These are phyloP conservation scores for Penicillium lagena DNA, from an alignment of 495 filamentous ascomycete genomes.

Conservation along the genomic window DNA sequence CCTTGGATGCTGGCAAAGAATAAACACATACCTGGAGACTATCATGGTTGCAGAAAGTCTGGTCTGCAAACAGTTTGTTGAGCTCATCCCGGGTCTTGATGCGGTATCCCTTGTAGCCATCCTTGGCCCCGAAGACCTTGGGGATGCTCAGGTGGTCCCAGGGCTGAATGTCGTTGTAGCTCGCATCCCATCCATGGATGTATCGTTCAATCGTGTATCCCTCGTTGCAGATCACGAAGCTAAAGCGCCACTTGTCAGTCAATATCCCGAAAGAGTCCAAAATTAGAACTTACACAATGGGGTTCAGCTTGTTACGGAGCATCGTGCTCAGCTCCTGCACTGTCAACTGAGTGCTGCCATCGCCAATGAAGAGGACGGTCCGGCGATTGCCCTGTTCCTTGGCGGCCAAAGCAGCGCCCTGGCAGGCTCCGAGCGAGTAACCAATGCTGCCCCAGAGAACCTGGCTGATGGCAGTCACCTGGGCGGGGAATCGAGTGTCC, in stretches of 20 bases:
- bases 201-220: conserved; percentile 53
- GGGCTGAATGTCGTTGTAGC: conserved; percentile 71
- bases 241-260: conserved; percentile 11
- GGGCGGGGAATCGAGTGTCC: conserved; percentile 74
- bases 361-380: conserved; percentile 80
- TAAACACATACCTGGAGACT: conserved; percentile 35
- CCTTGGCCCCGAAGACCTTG: conserved; percentile 58
- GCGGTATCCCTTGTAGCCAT: conserved; percentile 56
- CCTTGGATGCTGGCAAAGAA: too few relatives aligned
- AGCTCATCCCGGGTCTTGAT: conserved; percentile 68
- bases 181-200: conserved; percentile 58
- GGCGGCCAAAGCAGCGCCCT: conserved; percentile 67
- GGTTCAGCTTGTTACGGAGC: conserved; percentile 66
- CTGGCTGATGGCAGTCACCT: conserved; percentile 72
- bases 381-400: conserved; percentile 56
- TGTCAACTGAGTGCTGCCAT: conserved; percentile 81
- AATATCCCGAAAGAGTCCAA: neutral
- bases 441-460: conserved; percentile 88
- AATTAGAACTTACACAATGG: conserved; percentile 59
- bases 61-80: conserved; percentile 57
- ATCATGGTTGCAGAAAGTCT: conserved; percentile 50
- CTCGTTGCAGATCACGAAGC: conserved; percentile 54
- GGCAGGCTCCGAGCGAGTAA: conserved; percentile 71
- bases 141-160: conserved; percentile 71
- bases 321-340: conserved; percentile 84